Evolutionary conservation across 257 asterid species (phyloP).

Genomic region (Craterostigma plantagineum): DNA sequence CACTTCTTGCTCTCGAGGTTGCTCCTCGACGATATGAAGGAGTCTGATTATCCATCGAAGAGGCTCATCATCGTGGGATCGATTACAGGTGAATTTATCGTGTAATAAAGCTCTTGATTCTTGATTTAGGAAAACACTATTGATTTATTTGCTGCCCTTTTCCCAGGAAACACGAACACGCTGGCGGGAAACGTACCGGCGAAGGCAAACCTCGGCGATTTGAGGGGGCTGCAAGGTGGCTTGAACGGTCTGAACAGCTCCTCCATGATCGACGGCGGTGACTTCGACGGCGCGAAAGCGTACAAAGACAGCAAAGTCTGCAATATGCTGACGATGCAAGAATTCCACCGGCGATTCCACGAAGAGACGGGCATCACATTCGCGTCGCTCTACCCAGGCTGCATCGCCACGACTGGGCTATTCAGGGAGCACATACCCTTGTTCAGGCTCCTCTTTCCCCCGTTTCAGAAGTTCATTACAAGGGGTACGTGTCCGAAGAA

Average conservation of each 20-base stretch:
- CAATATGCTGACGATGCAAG: slow-evolving; percentile 96
- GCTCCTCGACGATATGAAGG: slow-evolving; percentile 47
- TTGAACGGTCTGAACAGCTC: slow-evolving; percentile 45
- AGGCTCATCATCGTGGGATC: slow-evolving; percentile 78
- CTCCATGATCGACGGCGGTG: slow-evolving; percentile 83
- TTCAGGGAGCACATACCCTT: slow-evolving; percentile 81
- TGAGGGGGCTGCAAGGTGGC: slow-evolving; percentile 72
- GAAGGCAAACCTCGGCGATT: slow-evolving; percentile 82
- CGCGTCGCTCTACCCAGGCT: slow-evolving; percentile 84
- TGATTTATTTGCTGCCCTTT: slow-evolving; percentile 2
- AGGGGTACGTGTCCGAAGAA: slow-evolving; percentile 77
- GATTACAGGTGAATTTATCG: slow-evolving; percentile 41
- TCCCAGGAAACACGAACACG: slow-evolving; percentile 73
- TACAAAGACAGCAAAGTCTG: slow-evolving; percentile 94
- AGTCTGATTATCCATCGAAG: slow-evolving; percentile 42
- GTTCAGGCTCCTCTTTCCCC: slow-evolving; percentile 83
- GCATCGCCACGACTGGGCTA: slow-evolving; percentile 76
- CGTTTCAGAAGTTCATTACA: slow-evolving; percentile 87
- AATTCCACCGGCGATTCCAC: slow-evolving; percentile 62
- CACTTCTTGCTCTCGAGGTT: slow-evolving; percentile 56
- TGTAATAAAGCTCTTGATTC: not conserved
- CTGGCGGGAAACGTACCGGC: slow-evolving; percentile 99
- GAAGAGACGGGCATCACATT: slow-evolving; percentile 61
- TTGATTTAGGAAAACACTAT: not conserved
- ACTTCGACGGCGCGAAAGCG: slow-evolving; percentile 87